phyloP scores from a whole-genome alignment of 169 alveolate genomes.

The Eimeria falciformis region DNA sequence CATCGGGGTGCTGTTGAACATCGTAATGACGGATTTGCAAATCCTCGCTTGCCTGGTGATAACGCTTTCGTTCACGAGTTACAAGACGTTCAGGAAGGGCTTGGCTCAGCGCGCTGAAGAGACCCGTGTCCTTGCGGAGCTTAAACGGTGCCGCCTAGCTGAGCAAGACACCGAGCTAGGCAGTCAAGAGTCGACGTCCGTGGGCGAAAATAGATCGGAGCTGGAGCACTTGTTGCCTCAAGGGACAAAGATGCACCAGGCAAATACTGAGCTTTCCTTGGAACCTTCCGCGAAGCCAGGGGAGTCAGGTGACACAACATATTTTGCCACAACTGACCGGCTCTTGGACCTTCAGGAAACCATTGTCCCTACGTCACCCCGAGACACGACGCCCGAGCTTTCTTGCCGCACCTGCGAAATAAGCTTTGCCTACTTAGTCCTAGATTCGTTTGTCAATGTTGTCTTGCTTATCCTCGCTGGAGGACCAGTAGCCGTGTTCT shows the following conservation, averaged over 20 bases:
- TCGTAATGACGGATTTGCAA: conserved; percentile 72
- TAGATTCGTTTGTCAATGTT: conserved; percentile 11
- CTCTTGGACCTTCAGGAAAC: conserved; percentile 9
- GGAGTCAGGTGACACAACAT: conserved; percentile 16
- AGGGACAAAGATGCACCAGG: background rate
- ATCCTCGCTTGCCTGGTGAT: conserved; percentile 51
- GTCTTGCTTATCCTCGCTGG: conserved; percentile 50
- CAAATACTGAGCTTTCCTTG: background rate
- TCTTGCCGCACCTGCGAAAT: conserved; percentile 32
- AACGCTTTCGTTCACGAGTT: conserved; percentile 71
- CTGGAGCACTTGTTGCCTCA: conserved; percentile 33
- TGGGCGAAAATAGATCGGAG: conserved; percentile 2
- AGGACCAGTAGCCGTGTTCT: conserved; percentile 68
- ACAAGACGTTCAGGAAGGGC: conserved; percentile 71
- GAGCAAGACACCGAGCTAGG: background rate
- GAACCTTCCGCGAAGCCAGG: background rate
- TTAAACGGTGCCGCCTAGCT: background rate
- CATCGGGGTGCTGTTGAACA: conserved; percentile 72
- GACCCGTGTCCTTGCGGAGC: conserved; percentile 32
- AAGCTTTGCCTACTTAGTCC: conserved; percentile 29
- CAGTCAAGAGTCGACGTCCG: background rate
- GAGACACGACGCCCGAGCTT: background rate
- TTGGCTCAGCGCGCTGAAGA: conserved; percentile 57
- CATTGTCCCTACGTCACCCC: background rate
- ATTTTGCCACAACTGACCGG: background rate